Evolutionary conservation across 163 green algal genomes (phyloP), one percentile per base, ranked within the genome.

Genomic region (Scenedesmus sp.): DNA sequence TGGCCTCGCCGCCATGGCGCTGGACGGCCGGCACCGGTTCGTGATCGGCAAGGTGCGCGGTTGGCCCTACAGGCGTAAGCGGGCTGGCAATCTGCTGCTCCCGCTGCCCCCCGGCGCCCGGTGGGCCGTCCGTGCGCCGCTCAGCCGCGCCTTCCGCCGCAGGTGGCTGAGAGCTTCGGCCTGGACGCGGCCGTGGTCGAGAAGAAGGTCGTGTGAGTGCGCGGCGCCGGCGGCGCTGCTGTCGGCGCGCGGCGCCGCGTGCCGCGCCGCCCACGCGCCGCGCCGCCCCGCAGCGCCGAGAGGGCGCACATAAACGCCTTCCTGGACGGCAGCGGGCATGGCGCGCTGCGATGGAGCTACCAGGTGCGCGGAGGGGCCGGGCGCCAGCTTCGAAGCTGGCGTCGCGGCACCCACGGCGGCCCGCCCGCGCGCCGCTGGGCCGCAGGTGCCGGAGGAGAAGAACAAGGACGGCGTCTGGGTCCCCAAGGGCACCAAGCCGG

Each of bases 301-400:
- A 91, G 88, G 56, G 58, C 82, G 31, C 78, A 87, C 22, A 81
- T 94, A 24, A 77, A 72, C 54, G 81, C 60, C 4, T 93, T 96
- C 63, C 90, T 94, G 36, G 85, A 91, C 18, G 54, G 86, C 4
- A 77, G 76, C 14, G 91, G 90, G 6, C 81, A 79, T 4, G 53
- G 72, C 2, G 84, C 87, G 10, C 79, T 95, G 13, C 76, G 86
- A 9, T 96, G 89, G 79, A 88, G 91, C 17, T 91, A 92, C 57
- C 89, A 96, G 83, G 89, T 88, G 73, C 67, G 74, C 3, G 20
- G 28, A 44, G n/a, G 22, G 31, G 34, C 20, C 18, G 64, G 45
- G 20, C 17, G 18, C 13, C 14, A 22, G 31, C 18, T 13, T 31
- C 51, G 60, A n/a, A 17, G 11, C 1, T 62, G 42, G 34, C 45